Evolutionary conservation across 2,329 filamentous ascomycete genomes (phyloP).

Genomic region (Didymella sp.): DNA sequence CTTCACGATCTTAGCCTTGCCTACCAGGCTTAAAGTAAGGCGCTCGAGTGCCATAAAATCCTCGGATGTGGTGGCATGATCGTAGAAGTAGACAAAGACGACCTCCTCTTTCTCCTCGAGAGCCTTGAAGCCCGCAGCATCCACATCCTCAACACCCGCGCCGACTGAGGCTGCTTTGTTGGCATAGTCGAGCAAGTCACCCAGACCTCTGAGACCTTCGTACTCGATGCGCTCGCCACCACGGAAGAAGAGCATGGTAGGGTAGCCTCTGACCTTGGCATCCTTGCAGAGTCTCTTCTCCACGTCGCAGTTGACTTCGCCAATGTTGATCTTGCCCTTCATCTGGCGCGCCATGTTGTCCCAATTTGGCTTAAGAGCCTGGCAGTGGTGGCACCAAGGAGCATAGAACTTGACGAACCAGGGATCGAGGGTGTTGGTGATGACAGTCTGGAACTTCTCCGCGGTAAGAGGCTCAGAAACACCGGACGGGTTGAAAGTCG

Average conservation of each 20-base stretch:
- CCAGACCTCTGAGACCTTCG: conserved; percentile 86
- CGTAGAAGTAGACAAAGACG: conserved; percentile 97
- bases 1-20: conserved; percentile 91
- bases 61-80: conserved; percentile 90
- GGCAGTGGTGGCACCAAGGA: conserved; percentile 96
- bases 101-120: conserved; percentile 94
- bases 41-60: conserved; percentile 90
- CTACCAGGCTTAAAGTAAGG: conserved; percentile 85
- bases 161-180: conserved; percentile 83
- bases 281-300: conserved; percentile 93
- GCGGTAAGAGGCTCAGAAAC: conserved; percentile 77
- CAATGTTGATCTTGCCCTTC: conserved; percentile 87
- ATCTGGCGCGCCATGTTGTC: conserved; percentile 87
- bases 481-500: conserved; percentile 72
- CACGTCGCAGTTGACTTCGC: conserved; percentile 92
- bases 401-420: conserved; percentile 99
- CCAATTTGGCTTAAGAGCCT: conserved; percentile 91
- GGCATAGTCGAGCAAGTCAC: conserved; percentile 86
- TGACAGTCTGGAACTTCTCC: conserved; percentile 83
- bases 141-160: conserved; percentile 79
- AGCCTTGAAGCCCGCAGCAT: conserved; percentile 75
- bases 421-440: conserved; percentile 85
- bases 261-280: conserved; percentile 78
- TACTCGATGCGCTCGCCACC: conserved; percentile 93
- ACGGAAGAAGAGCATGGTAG: conserved; percentile 91